Base-by-base conservation (phyloP, 2,329 filamentous ascomycete genomes). In the Phialophora tarda region DNA sequence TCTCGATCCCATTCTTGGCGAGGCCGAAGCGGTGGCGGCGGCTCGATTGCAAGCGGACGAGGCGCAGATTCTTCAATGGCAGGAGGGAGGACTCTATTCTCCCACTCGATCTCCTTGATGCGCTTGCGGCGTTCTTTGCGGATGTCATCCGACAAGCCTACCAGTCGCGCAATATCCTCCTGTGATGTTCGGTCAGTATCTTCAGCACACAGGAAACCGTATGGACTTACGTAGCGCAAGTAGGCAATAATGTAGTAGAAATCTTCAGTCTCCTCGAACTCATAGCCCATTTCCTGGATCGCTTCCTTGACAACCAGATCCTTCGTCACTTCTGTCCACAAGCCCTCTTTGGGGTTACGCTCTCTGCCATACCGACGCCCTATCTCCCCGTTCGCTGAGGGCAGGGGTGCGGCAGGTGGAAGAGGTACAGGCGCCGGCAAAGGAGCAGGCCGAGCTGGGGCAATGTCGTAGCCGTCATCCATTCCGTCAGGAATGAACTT, bases 301-400 rank as follows among this genome's bases (percentile, higher is more conserved):
- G 95, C 95, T 76, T 97, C 93, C 60, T 90, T 88, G 65, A 89
- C 84, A 17, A 98, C 92, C 41, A 98, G 80, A 72, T 97, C 93
- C 80, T 96, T 97, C 54, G 94, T 96, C 73, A 99, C 92, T 79
- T 98, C 95, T 0, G 95, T 99, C 94, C 94, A 98, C 82, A 96
- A 91, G 66, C 90, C 87, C 63, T 86, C 84, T 41, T 73, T 75
- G 30, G 74, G 75, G 51, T 79, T 74, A 44, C 77, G 78, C 47
- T 76, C 69, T 7, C 75, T 75, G 8, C 75, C 75, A 57, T 80
- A 78, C 34, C 84, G 80, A 59, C 83, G 83, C 24, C 75, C 79
- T 64, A 82, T 77, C 14, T 77, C 76, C 6, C 77, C 75, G 26
- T 73, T 73, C 17, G 78, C 74, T 6, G 64, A 63, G 7, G 71